phyloP scores from a whole-genome alignment of 106 monocot species.

The Gastrodia elata region DNA sequence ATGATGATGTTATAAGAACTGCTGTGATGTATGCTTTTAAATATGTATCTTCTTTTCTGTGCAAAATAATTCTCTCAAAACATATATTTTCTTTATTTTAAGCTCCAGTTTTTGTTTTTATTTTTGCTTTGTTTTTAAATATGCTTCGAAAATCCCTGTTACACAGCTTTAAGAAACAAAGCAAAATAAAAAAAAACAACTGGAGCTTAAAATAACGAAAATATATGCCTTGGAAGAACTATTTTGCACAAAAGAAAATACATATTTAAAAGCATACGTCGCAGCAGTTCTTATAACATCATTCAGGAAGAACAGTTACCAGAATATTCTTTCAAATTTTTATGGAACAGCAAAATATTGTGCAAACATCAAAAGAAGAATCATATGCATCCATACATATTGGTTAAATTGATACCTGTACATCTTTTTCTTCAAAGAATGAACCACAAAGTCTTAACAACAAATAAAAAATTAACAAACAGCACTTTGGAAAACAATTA shows the following conservation, averaged over 20 bases:
- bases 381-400: slow-evolving; percentile 83
- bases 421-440: slow-evolving; percentile 91
- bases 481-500: background rate
- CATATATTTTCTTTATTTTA: background rate
- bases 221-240: background rate
- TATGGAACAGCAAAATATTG: slow-evolving; percentile 78
- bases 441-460: slow-evolving; percentile 78
- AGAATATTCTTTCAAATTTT: slow-evolving; percentile 97
- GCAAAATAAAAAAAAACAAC: too few species aligned
- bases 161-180: too few species aligned
- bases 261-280: background rate
- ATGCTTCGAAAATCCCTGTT: too few species aligned
- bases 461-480: too few species aligned
- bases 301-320: slow-evolving; percentile 34
- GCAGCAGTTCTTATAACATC: background rate
- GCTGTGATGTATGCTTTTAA: background rate
- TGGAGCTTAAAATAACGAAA: background rate
- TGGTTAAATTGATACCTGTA: slow-evolving; percentile 79
- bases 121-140: too few species aligned
- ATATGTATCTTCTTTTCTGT: background rate
- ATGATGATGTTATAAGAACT: slow-evolving; percentile 6
- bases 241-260: slow-evolving; percentile 1
- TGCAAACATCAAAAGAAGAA: slow-evolving; percentile 64
- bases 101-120: too few species aligned
- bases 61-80: background rate